phyloP scores from a whole-genome alignment of 768 basidiomycete species.

The Tulasnella calospora region DNA sequence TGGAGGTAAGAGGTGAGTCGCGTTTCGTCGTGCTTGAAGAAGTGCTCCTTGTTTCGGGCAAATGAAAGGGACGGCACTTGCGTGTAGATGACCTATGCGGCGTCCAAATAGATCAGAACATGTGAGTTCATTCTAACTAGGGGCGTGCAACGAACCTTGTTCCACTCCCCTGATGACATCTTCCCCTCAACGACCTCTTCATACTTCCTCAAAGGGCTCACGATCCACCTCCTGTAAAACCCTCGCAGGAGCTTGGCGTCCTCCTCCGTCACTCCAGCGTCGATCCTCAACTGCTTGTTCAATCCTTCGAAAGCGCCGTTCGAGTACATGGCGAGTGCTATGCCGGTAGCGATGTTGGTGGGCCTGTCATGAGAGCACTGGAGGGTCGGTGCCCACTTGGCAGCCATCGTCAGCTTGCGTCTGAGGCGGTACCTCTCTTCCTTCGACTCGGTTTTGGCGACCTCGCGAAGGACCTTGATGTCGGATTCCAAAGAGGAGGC shows the following conservation, averaged over 20 bases:
- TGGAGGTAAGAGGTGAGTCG: constrained; percentile 54
- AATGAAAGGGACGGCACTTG: constrained; percentile 62
- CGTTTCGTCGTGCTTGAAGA: constrained; percentile 54
- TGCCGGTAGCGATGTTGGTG: constrained; percentile 62
- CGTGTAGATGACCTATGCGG: constrained; percentile 47
- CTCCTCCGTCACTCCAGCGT: constrained; percentile 30
- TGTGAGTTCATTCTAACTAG: not conserved
- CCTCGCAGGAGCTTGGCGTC: constrained; percentile 49
- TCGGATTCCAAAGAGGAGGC: constrained; percentile 50
- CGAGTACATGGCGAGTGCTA: constrained; percentile 50
- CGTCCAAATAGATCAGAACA: constrained; percentile 39
- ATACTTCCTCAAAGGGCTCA: constrained; percentile 51
- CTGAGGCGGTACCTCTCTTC: constrained; percentile 26
- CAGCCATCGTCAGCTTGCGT: constrained; percentile 41
- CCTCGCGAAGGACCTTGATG: constrained; percentile 39
- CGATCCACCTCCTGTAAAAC: constrained; percentile 54
- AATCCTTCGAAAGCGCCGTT: constrained; percentile 31
- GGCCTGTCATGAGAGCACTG: constrained; percentile 54
- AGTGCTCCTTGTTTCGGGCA: constrained; percentile 51
- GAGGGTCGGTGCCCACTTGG: constrained; percentile 69
- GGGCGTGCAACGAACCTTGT: constrained; percentile 10
- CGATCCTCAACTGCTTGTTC: constrained; percentile 12
- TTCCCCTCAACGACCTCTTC: constrained; percentile 51
- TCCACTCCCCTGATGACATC: constrained; percentile 52
- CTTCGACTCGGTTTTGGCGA: constrained; percentile 35